Conservation (phyloP, 2,329 filamentous ascomycete species). For the Penicillium fuscoglaucum region DNA sequence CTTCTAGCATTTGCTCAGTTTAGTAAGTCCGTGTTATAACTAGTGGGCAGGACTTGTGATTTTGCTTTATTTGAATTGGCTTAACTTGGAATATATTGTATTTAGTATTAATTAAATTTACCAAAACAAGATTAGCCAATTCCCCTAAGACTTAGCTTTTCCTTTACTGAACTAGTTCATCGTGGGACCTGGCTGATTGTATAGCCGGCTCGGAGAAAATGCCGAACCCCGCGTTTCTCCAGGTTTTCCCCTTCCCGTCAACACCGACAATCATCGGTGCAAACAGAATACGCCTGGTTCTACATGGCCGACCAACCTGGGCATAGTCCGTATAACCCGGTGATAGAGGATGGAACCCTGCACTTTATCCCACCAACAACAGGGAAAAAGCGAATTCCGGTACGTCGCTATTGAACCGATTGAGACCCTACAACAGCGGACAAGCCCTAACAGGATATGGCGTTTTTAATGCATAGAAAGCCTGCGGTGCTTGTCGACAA, state of each 20-base stretch:
- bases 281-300: background rate
- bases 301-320: background rate
- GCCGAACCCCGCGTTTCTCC: constrained; percentile 27
- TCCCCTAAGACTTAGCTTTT: background rate
- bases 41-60: background rate
- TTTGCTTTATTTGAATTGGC: background rate
- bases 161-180: background rate
- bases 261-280: background rate
- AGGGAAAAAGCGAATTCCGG: constrained; percentile 41
- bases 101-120: too few species aligned
- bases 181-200: background rate
- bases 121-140: too few species aligned
- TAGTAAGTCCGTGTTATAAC: background rate
- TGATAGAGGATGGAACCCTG: constrained; percentile 26
- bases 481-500: constrained; percentile 40
- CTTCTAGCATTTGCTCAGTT: constrained; percentile 35
- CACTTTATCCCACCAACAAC: constrained; percentile 24
- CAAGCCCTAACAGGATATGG: background rate
- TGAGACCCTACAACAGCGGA: background rate
- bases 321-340: background rate
- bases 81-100: background rate
- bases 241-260: constrained; percentile 16
- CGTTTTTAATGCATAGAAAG: constrained; percentile 30
- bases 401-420: constrained; percentile 17
- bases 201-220: constrained; percentile 16